Percentiles rank a stretch among this genome's conserved stretches.
phyloP scores from a whole-genome alignment of 2,329 filamentous ascomycete species.

The Anthostomella pinea region DNA sequence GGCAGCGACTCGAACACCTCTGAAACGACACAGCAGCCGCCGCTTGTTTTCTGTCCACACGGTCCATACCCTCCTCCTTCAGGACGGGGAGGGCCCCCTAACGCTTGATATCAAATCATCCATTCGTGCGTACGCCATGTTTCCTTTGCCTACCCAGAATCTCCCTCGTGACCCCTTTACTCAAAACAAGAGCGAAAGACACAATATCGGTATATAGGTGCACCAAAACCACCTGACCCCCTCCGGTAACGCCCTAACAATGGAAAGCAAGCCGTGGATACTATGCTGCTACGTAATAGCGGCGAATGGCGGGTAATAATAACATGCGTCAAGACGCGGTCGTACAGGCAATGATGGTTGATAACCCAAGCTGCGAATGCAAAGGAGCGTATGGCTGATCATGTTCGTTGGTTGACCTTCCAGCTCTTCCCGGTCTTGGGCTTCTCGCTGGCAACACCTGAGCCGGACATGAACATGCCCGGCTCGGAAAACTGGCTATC shows the following conservation, averaged over 20 bases:
- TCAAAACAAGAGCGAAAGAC: neutral
- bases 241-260: too few relatives aligned
- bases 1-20: too few relatives aligned
- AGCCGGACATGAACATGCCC: constrained; percentile 39
- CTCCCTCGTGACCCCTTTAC: neutral
- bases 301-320: too few relatives aligned
- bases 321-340: neutral
- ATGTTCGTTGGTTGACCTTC: constrained; percentile 43
- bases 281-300: too few relatives aligned
- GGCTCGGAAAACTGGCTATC: constrained; percentile 28
- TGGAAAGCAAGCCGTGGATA: too few relatives aligned
- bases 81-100: neutral
- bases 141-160: neutral
- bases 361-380: neutral
- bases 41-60: neutral
- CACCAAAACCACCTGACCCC: too few relatives aligned
- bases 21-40: neutral
- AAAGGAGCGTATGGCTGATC: constrained; percentile 10
- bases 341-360: neutral
- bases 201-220: too few relatives aligned
- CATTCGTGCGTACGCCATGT: neutral
- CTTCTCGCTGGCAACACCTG: constrained; percentile 33
- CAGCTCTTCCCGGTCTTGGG: constrained; percentile 47
- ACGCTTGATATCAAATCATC: constrained; percentile 1
- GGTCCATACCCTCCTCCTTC: neutral